Base-by-base conservation (phyloP, 2,329 filamentous ascomycete genomes). In the Stachybotrys echinatus region DNA sequence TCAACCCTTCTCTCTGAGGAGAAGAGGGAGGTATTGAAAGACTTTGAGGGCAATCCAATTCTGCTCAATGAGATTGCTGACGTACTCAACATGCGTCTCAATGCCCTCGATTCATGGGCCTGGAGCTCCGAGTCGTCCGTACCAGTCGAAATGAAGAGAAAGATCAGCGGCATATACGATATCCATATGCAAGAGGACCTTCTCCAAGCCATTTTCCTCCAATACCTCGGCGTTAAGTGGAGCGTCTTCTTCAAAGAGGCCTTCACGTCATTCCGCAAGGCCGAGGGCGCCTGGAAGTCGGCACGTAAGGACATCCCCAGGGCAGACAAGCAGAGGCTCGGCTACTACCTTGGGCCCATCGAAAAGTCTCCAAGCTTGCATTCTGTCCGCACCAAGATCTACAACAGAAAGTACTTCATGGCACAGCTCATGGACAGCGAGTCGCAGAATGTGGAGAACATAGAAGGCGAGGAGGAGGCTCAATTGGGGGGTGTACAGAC, bases 121-220 rank as follows among this genome's bases (percentile, higher is more conserved):
- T 80, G 77, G 77, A 62, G 52, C 23, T 51, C 60, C 0, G 69
- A 69, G 1, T 56, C 64, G 0, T 64, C 66, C 4, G 67, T 78
- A 1, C 59, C 61, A 0, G 58, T 77, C 0, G 64, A 74, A 53
- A 70, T 74, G 59, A 68, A 69, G 14, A 69, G 74, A n/a, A 73
- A 76, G 50, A 70, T 79, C 23, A 77, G 64, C 14, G 75, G 75
- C 1, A 62, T 72, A 21, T 79, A 75, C 55, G 69, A 74, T 38
- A 65, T 77, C n/a, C 68, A 70, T 51, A 77, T 78, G 72, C 72
- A 79, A 34, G 74, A 79, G 52, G 75, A 80, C 27, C 66, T 77
- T 0, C 66, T 78, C 2, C 74, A 79, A 48, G 74, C 74, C 1
- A 68, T 80, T 1, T 71, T 80, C n/a, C 59, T 79, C 0, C 73